These are phyloP conservation scores for Syzygium aromaticum DNA, from an alignment of 345 rosid species.

Conservation along the genomic window DNA sequence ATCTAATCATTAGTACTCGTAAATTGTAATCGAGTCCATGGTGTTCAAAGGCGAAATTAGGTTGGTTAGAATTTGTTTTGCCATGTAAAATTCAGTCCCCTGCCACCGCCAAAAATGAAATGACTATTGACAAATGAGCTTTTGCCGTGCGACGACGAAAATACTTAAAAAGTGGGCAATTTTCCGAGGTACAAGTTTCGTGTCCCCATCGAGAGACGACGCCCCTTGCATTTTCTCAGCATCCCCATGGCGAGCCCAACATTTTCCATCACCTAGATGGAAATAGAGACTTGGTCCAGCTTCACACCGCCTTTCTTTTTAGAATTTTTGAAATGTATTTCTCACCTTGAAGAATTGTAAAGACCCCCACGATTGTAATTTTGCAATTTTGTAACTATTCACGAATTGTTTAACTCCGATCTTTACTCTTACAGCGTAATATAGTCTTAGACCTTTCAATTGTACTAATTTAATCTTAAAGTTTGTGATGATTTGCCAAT, in stretches of 20 bases:
- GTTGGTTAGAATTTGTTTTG: background rate
- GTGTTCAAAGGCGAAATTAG: background rate
- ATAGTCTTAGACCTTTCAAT: background rate
- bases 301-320: background rate
- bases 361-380: background rate
- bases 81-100: background rate
- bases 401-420: no score
- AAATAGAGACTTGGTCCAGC: background rate
- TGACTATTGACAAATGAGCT: background rate
- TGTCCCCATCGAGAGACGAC: background rate
- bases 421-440: background rate
- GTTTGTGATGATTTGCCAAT: background rate
- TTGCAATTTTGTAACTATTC: background rate
- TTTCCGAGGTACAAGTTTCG: background rate
- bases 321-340: background rate
- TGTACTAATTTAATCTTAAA: no score
- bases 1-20: no score
- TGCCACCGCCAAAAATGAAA: background rate
- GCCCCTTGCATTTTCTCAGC: no score
- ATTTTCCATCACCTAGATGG: no score
- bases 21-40: background rate
- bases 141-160: background rate
- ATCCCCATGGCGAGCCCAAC: no score
- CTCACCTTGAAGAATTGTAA: background rate
- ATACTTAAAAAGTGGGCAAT: background rate